Conservation (phyloP, 345 rosid genomes). For the Populus ilicifolia region DNA sequence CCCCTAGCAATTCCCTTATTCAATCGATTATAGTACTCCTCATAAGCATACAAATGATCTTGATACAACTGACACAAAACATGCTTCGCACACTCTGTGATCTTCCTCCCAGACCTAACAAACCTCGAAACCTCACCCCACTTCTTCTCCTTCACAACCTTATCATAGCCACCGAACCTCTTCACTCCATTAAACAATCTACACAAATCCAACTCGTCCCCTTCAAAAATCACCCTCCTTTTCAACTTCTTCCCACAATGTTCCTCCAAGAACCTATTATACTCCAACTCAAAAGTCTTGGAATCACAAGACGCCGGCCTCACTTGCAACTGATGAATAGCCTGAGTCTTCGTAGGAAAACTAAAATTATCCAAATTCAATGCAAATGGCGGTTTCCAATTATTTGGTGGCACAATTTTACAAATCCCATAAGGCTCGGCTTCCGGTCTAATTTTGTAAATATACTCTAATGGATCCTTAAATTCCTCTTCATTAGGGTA, state of each 20-base stretch:
- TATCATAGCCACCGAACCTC: conserved; percentile 84
- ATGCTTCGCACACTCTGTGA: conserved; percentile 83
- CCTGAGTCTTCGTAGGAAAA: conserved; percentile 91
- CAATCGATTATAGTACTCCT: conserved; percentile 52
- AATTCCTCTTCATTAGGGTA: conserved; percentile 81
- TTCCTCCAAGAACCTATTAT: conserved; percentile 67
- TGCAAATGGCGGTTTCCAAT: conserved; percentile 79
- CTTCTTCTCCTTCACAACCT: conserved; percentile 62
- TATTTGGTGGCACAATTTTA: conserved; percentile 78
- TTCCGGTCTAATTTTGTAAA: conserved; percentile 72
- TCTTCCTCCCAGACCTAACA: conserved; percentile 55
- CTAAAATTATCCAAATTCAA: conserved; percentile 58
- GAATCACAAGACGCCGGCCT: conserved; percentile 86
- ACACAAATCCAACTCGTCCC: conserved; percentile 84
- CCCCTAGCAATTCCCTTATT: conserved; percentile 41
- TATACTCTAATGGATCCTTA: conserved; percentile 74
- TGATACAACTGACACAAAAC: conserved; percentile 74
- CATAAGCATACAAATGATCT: conserved; percentile 79
- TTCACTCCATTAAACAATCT: conserved; percentile 80
- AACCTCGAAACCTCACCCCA: conserved; percentile 87
- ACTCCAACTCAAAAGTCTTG: conserved; percentile 84
- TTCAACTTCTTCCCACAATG: conserved; percentile 64
- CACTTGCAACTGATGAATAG: conserved; percentile 89
- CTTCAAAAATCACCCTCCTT: conserved; percentile 77
- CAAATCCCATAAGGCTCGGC: conserved; percentile 93